A percentile compares a stretch with the other conserved stretches of the same genome.
Evolutionary conservation across 495 filamentous ascomycete genomes (phyloP).

Genomic region (Lasiosphaeria miniovina): DNA sequence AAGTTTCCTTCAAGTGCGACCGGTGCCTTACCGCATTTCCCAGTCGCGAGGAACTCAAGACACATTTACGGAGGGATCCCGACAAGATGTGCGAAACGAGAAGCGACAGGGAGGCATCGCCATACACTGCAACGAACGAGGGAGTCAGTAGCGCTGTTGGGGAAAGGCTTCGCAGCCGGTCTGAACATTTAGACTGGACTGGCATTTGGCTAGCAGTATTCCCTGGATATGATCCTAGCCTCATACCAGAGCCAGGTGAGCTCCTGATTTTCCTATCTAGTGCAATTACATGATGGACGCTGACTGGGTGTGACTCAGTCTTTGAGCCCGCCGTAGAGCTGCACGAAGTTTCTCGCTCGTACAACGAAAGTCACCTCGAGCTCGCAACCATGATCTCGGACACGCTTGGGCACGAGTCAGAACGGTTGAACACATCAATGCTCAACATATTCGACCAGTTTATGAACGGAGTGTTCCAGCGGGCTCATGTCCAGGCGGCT

Average conservation of each 20-base stretch:
- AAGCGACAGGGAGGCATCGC: background rate
- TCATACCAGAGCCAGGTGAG: background rate
- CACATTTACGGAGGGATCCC: background rate
- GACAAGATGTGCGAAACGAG: background rate
- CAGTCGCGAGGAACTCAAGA: background rate
- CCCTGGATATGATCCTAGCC: background rate
- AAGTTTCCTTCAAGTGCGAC: background rate
- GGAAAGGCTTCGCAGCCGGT: background rate
- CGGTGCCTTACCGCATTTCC: conserved; percentile 5
- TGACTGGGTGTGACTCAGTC: background rate
- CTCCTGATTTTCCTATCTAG: background rate
- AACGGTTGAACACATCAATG: too few species aligned
- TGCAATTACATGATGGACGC: background rate
- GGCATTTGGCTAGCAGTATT: background rate
- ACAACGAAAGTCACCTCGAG: background rate
- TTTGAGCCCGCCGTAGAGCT: conserved; percentile 7
- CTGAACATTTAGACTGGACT: background rate
- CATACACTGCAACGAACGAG: background rate
- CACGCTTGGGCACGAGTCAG: too few species aligned
- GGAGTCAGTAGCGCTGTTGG: background rate
- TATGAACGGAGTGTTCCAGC: too few species aligned
- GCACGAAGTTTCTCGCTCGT: background rate
- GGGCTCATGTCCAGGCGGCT: too few species aligned
- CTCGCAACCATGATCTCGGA: too few species aligned
- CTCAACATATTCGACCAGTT: too few species aligned